Evolutionary conservation across 176 grass and related monocot species (phyloP), one percentile per base, ranked within the genome.

Genomic region (Hsuehochloa calcarea): DNA sequence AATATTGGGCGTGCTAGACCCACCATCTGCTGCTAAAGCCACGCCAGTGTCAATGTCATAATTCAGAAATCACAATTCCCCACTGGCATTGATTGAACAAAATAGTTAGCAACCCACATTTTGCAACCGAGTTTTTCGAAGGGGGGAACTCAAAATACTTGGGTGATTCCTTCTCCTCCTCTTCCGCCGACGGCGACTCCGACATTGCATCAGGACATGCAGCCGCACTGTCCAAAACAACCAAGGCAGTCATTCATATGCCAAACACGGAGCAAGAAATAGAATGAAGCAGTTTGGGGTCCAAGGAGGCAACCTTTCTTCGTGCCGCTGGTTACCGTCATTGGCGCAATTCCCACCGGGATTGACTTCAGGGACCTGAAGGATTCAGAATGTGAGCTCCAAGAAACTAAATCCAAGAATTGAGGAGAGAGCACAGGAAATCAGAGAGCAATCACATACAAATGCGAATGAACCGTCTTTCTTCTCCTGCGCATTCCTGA

Each of bases 81-180:
- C 20, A 72, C 23, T 5, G 5, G 5, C 60, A 19, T 52, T 59
- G 29, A 34, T 41, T 4, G 37, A 29, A 56, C 0, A 39, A 80
- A 34, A 77, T 29, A 64, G 17, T 22, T 65, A 83, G 27, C 6
- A 78, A 68, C 89, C 27, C 73, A 90, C 89, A 61, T 90, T 83
- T 87, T 59, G 60, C 29, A 67, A 22, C 39, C 11, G 3, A 10
- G 5, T 90, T 66, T 34, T 65, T 80, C 5, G 74, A 20, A 1
- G 69, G 19, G 37, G 80, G 47, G 17, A 89, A 88, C 93, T 96
- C 86, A 9, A 92, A 90, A 55, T 85, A 67, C 38, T 67, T 47
- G 13, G 77, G 19, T 20, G 84, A 64, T 14, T 74, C 74, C 10
- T 85, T 12, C 3, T 61, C 65, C 26, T 72, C 65, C 47, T 89